Conservation (phyloP, 495 filamentous ascomycete genomes). For the Penicillium cinerascens region DNA sequence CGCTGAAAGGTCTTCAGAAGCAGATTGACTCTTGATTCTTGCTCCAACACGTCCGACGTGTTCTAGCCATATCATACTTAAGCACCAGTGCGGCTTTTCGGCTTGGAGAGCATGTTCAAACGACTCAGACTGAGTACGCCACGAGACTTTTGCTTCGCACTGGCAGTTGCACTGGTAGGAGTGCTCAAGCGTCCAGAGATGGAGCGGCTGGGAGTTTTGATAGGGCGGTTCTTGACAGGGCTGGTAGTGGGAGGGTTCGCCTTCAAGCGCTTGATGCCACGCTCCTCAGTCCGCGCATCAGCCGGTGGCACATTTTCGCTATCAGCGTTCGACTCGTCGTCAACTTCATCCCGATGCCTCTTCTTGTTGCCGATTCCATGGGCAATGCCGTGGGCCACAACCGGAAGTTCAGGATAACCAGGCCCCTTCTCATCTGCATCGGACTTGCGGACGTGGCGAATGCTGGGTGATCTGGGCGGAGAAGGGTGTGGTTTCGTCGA, state of each 20-base stretch:
- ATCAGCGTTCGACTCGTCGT: constrained; percentile 49
- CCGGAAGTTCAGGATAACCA: constrained; percentile 32
- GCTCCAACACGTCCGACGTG: constrained; percentile 15
- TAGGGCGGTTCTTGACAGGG: constrained; percentile 35
- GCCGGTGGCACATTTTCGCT: constrained; percentile 42
- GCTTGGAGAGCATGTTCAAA: constrained; percentile 50
- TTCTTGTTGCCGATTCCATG: constrained; percentile 77
- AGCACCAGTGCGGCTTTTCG: constrained; percentile 38
- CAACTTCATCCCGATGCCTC: constrained; percentile 52
- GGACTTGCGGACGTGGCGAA: constrained; percentile 40
- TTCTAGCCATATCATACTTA: neutral
- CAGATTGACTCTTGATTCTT: neutral
- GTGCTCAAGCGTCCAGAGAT: constrained; percentile 32
- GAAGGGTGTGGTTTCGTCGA: neutral
- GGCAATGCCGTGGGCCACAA: constrained; percentile 65
- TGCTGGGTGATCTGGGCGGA: constrained; percentile 22
- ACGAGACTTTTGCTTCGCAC: constrained; percentile 30
- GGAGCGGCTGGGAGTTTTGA: constrained; percentile 32
- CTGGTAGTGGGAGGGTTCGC: constrained; percentile 38
- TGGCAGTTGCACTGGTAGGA: constrained; percentile 24
- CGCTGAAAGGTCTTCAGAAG: neutral
- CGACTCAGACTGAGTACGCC: constrained; percentile 45
- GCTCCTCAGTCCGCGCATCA: constrained; percentile 32
- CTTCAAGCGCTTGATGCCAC: constrained; percentile 43
- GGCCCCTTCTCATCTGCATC: constrained; percentile 7